Evolutionary conservation across 2,329 filamentous ascomycete species (phyloP), one percentile per base, ranked within the genome.

Genomic region (Alternaria burnsii): DNA sequence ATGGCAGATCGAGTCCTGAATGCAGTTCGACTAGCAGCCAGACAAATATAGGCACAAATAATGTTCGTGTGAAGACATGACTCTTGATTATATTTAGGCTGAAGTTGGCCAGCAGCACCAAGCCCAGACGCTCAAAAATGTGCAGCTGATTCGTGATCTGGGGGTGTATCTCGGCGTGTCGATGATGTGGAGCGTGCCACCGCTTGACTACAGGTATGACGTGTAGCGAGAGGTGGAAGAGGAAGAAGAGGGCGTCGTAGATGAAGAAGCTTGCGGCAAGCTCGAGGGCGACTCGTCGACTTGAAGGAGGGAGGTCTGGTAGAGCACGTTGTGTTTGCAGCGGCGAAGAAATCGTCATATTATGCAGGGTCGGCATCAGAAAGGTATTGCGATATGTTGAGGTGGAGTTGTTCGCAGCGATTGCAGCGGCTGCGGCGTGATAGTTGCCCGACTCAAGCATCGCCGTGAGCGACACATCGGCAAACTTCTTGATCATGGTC

Each of bases 161-260:
- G 32, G 32, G 32, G 32, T 51, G 48, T 24, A 51, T 51, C 48
- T 51, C 48, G 48, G 48, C 48, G 48, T 51, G 48, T 36, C 48
- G 48, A 40, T 40, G 48, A 32, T 51, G 48, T 14, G 48, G 48
- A 26, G 48, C 32, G 32, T 51, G 32, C 48, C 48, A 51, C 16
- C 20, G 48, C 3, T 51, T 40, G 20, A 51, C 32, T 32, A 51
- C 32, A 14, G 48, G 32, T 36, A 51, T 24, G 20, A 51, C 48
- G 12, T 51, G 48, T 10, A 51, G 48, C 20, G 32, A 51, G 32
- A 36, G 40, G 22, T 38, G 32, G 20, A 51, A 51, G 20, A 51
- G 32, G 20, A 51, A 51, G 20, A 51, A 51, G 14, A 51, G 32
- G 8, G 48, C 16, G 6, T 40, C 20, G 20, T 40, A 51, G 32